Evolutionary conservation across 139 green algal genomes (phyloP).

Genomic region (Chlamydomonas sp.): DNA sequence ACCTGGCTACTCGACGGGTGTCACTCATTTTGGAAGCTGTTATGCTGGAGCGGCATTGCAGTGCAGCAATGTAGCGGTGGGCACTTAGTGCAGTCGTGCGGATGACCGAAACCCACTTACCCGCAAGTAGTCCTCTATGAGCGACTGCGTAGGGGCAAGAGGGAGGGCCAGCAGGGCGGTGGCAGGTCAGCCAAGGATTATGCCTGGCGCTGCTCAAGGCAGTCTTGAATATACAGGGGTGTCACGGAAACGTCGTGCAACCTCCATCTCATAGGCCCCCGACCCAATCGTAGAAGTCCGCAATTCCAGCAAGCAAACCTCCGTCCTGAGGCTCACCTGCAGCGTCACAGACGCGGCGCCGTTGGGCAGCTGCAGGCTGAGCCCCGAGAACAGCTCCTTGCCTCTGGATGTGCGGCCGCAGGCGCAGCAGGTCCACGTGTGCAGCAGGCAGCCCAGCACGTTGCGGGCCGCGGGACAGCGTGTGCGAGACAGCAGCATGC

Average conservation of each 20-base stretch:
- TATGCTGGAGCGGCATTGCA: neutral
- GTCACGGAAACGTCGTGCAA: neutral
- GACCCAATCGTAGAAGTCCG: neutral
- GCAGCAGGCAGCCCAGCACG: slow-evolving; percentile 47
- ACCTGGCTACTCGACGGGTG: neutral
- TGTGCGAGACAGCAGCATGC: slow-evolving; percentile 44
- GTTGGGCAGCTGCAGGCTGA: slow-evolving; percentile 69
- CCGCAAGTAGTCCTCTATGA: neutral
- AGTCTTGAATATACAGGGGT: neutral
- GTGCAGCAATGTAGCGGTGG: neutral
- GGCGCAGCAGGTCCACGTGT: slow-evolving; percentile 48
- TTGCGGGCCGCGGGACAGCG: slow-evolving; percentile 55
- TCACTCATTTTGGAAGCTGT: neutral
- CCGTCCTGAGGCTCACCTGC: neutral
- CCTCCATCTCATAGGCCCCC: neutral
- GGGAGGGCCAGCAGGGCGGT: neutral
- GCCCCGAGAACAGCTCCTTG: slow-evolving; percentile 68
- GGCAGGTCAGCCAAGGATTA: neutral
- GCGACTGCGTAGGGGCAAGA: neutral
- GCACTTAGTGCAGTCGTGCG: neutral
- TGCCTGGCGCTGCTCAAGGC: too few relatives aligned
- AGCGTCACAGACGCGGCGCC: neutral
- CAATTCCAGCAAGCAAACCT: neutral
- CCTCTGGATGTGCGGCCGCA: slow-evolving; percentile 50
- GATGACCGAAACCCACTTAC: neutral